phyloP scores from a whole-genome alignment of 768 basidiomycete species.

The Boletus fagicola region DNA sequence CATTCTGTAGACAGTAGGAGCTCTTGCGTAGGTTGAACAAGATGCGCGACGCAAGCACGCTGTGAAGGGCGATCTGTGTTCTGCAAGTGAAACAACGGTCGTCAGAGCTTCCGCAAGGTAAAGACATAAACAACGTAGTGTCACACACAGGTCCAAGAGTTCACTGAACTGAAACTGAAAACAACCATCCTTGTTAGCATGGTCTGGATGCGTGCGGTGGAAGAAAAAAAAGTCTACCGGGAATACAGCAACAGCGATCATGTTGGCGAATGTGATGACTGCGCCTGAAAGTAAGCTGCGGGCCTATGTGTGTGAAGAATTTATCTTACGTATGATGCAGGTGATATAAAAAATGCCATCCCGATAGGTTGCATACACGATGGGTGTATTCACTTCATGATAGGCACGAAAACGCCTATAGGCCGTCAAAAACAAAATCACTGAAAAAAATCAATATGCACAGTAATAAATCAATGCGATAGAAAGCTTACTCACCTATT shows the following conservation, averaged over 20 bases:
- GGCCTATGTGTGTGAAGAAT: not conserved
- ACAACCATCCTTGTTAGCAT: not conserved
- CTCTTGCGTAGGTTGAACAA: constrained; percentile 15
- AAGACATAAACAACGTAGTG: not conserved
- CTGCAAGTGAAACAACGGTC: not conserved
- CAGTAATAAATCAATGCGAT: not conserved
- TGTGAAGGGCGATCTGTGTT: constrained; percentile 5
- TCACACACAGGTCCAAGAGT: constrained; percentile 5
- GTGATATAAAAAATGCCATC: constrained; percentile 19
- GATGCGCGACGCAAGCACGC: constrained; percentile 12
- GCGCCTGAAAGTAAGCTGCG: not conserved
- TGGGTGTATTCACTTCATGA: not conserved
- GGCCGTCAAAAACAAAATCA: constrained; percentile 6
- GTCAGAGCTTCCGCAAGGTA: not conserved
- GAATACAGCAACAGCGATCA: constrained; percentile 5
- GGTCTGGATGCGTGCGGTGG: not conserved
- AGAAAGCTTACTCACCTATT: not conserved
- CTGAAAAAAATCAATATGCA: not conserved
- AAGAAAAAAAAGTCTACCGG: not conserved
- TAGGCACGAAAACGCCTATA: constrained; percentile 10
- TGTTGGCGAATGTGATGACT: constrained; percentile 20
- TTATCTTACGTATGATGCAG: constrained; percentile 16
- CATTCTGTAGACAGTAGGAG: not conserved
- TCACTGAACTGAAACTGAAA: constrained; percentile 3
- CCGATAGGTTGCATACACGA: constrained; percentile 12